phyloP scores from a whole-genome alignment of 2,329 filamentous ascomycete genomes.

The Beauveria australis region DNA sequence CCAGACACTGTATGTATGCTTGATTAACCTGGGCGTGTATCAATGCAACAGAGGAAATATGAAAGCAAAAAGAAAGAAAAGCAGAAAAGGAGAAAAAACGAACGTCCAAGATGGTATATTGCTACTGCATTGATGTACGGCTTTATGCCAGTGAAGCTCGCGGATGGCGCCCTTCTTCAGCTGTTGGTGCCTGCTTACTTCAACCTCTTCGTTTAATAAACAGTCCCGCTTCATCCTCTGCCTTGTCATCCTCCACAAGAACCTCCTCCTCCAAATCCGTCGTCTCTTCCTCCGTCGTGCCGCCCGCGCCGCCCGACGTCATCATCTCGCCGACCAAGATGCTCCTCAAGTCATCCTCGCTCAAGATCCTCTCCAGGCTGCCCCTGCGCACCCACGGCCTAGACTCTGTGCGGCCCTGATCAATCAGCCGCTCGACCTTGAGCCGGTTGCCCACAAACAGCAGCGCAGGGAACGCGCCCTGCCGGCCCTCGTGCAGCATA shows the following conservation, averaged over 20 bases:
- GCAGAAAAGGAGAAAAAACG: no score
- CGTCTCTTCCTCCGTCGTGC: slow-evolving; percentile 29
- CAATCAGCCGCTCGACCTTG: slow-evolving; percentile 67
- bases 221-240: background rate
- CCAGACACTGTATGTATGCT: background rate
- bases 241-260: slow-evolving; percentile 20
- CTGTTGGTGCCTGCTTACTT: background rate
- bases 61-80: background rate
- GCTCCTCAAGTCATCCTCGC: slow-evolving; percentile 49
- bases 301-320: slow-evolving; percentile 6
- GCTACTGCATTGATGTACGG: no score
- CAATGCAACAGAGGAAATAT: background rate
- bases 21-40: background rate
- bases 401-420: slow-evolving; percentile 48
- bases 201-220: slow-evolving; percentile 1
- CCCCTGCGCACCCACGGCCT: slow-evolving; percentile 38
- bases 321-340: slow-evolving; percentile 33
- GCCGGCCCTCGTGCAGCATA: slow-evolving; percentile 87
- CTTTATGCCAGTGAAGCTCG: background rate
- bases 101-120: no score
- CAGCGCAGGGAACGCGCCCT: slow-evolving; percentile 82
- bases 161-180: no score
- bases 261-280: slow-evolving; percentile 16
- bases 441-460: slow-evolving; percentile 86
- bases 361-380: slow-evolving; percentile 52